Evolutionary conservation across 2,329 filamentous ascomycete genomes (phyloP).

Genomic region (Xylariaceae sp.): DNA sequence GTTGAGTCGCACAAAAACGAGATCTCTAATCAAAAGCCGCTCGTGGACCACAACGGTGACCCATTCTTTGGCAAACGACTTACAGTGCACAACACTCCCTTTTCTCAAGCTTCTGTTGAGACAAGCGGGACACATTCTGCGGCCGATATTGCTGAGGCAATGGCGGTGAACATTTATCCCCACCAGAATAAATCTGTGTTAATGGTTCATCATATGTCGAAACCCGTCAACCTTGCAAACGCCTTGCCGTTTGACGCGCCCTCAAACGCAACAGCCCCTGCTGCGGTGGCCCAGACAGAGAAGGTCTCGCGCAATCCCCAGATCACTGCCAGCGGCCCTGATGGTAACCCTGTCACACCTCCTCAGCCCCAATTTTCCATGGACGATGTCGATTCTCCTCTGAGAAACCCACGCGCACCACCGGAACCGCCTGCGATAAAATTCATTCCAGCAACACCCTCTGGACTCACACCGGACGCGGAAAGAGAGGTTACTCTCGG

Average conservation of each 20-base stretch:
- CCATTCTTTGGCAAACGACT: slow-evolving; percentile 49
- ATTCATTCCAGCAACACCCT: slow-evolving; percentile 61
- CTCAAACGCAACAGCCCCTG: slow-evolving; percentile 14
- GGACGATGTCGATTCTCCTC: slow-evolving; percentile 57
- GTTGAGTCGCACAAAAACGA: slow-evolving; percentile 35
- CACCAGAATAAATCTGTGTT: slow-evolving; percentile 63
- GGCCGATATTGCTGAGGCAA: slow-evolving; percentile 58
- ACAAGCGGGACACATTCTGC: slow-evolving; percentile 56
- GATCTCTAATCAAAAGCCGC: slow-evolving; percentile 31
- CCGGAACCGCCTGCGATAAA: slow-evolving; percentile 52
- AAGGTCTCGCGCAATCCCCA: slow-evolving; percentile 29
- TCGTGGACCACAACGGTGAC: slow-evolving; percentile 51
- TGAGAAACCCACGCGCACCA: slow-evolving; percentile 58
- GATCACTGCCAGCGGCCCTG: slow-evolving; percentile 38
- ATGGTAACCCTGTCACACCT: slow-evolving; percentile 47
- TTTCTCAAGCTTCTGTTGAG: slow-evolving; percentile 58
- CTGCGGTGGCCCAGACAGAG: slow-evolving; percentile 13
- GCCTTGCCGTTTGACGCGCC: slow-evolving; percentile 27
- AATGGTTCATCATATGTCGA: slow-evolving; percentile 54
- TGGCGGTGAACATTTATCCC: slow-evolving; percentile 58
- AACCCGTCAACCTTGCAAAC: slow-evolving; percentile 45
- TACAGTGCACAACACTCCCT: slow-evolving; percentile 57
- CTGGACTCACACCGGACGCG: slow-evolving; percentile 51
- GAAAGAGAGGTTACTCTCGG: slow-evolving; percentile 51
- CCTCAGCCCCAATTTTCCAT: slow-evolving; percentile 46